phyloP scores from a whole-genome alignment of 2,329 filamentous ascomycete genomes.

The Bipolaris oryzae region DNA sequence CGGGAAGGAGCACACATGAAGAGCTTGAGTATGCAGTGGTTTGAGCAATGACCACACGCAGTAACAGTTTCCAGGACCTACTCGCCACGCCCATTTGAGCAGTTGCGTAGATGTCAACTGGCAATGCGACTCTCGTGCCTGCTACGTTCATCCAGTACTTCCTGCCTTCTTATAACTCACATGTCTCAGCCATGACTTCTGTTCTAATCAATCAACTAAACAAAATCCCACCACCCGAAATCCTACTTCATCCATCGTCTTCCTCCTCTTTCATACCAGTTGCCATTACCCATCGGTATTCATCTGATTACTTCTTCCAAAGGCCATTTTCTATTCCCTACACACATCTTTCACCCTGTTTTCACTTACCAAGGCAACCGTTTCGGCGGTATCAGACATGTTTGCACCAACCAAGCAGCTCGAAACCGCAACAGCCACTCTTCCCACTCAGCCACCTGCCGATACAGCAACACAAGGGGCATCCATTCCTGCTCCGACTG shows the following conservation, averaged over 20 bases:
- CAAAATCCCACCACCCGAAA: background rate
- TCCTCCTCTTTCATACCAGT: conserved; percentile 1
- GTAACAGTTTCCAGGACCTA: background rate
- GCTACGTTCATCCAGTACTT: background rate
- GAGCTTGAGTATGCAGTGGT: background rate
- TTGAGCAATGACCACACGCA: background rate
- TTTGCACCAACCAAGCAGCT: background rate
- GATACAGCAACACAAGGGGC: background rate
- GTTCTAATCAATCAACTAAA: background rate
- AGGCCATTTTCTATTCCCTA: background rate
- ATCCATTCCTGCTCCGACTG: background rate
- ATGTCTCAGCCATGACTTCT: conserved; percentile 5
- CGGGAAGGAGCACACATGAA: background rate
- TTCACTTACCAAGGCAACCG: conserved; percentile 1
- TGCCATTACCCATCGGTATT: background rate
- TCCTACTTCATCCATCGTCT: conserved; percentile 3
- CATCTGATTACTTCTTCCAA: background rate
- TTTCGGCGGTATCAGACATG: background rate
- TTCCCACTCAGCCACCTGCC: background rate
- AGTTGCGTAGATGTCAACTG: background rate
- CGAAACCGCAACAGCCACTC: background rate
- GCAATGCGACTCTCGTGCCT: background rate
- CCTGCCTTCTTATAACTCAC: background rate
- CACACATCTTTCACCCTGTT: background rate
- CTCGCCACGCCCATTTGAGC: background rate